Base-by-base conservation (phyloP, 495 filamentous ascomycete genomes). In the Geoglossum glabrum region DNA sequence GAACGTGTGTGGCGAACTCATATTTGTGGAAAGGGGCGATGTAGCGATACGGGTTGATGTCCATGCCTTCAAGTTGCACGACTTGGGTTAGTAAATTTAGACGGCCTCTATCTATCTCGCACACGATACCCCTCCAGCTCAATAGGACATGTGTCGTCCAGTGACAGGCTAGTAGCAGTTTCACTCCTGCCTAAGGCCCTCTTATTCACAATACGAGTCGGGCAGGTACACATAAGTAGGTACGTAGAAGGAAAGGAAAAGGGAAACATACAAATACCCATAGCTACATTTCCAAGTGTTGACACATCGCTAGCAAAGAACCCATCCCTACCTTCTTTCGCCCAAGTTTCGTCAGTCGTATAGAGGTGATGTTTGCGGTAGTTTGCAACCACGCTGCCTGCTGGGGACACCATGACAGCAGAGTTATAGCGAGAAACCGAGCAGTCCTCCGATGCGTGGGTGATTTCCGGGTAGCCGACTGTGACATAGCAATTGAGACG, bases 281-380 rank as follows among this genome's bases (percentile, higher is more conserved):
- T 69, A n/a, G 61, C 60, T 15, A 77, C 65, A 55, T 67, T n/a
- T 76, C 78, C 27, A 79, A 60, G n/a, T 67, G 70, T 6, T 71
- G 72, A 21, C 36, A 82, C 66, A 4, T 68, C 61, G 1, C 74
- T 77, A 38, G 66, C 62, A 65, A 65, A 82, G 63, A 84, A 87
- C 17, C 82, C 82, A 4, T 72, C 69, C 21, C 69, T 65, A 11
- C 87, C 86, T 69, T 95, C 90, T 1, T 75, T 67, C 0, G 90
- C 88, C 92, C 92, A 98, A 0, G 81, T 85, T 64, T 88, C 87
- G 64, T 97, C 90, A 0, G 87, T 92, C 70, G 85, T 86, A 68
- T 90, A 97, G 57, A 98, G 76, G 62, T 90, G 90, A 25, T 73
- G 74, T 67, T 98, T 98, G 62, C 92, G 83, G 68, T 95, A 95